A percentile compares a stretch with the other conserved stretches of the same genome.
Evolutionary conservation across 768 basidiomycete genomes (phyloP).

Genomic region (Pisolithus microcarpus): DNA sequence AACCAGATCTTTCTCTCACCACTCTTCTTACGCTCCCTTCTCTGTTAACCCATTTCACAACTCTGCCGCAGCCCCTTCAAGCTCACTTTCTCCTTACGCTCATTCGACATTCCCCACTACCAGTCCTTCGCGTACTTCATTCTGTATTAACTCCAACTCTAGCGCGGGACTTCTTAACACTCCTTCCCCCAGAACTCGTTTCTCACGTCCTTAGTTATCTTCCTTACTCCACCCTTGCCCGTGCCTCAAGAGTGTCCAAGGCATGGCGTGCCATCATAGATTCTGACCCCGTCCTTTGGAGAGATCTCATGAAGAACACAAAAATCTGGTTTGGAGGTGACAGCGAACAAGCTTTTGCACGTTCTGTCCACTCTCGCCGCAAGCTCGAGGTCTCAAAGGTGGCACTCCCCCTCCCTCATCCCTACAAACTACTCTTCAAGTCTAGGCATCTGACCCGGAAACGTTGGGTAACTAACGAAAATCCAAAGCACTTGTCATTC

Average conservation of each 20-base stretch:
- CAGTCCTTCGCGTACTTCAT: constrained; percentile 85
- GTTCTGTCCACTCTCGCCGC: constrained; percentile 59
- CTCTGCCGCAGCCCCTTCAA: constrained; percentile 75
- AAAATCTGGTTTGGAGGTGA: constrained; percentile 87
- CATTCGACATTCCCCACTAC: constrained; percentile 83
- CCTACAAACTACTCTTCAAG: constrained; percentile 90
- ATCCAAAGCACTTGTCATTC: constrained; percentile 75
- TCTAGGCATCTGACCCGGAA: constrained; percentile 75
- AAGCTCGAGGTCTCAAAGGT: constrained; percentile 31
- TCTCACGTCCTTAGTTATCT: constrained; percentile 83
- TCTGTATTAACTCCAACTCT: constrained; percentile 85
- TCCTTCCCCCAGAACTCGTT: constrained; percentile 87
- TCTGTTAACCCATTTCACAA: constrained; percentile 73
- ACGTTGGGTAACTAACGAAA: constrained; percentile 69
- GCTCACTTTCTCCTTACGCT: constrained; percentile 92
- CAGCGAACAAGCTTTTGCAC: constrained; percentile 74
- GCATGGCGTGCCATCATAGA: constrained; percentile 92
- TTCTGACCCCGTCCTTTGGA: constrained; percentile 85
- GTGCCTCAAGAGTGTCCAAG: constrained; percentile 82
- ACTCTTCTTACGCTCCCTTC: constrained; percentile 82
- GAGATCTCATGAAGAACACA: constrained; percentile 73
- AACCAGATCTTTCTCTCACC: constrained; percentile 75
- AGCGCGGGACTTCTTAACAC: constrained; percentile 89
- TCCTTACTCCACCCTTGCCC: constrained; percentile 73
- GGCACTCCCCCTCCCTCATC: constrained; percentile 69